phyloP scores from a whole-genome alignment of 345 rosid species.

The Clausena lansium region DNA sequence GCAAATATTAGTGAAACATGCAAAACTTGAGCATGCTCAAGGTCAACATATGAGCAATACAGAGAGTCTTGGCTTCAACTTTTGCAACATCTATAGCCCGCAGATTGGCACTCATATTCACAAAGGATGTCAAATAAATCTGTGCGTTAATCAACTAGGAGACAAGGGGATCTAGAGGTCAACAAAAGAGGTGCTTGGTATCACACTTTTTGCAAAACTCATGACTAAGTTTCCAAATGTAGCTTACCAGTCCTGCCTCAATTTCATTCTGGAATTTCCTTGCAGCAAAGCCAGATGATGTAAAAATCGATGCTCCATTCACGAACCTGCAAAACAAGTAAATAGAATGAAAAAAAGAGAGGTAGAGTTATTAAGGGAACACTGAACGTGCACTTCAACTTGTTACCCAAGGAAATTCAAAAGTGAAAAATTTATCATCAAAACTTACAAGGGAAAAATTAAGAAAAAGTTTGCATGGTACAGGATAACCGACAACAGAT shows the following conservation, averaged over 20 bases:
- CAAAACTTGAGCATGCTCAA: not conserved
- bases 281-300: slow-evolving; percentile 39
- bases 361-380: not conserved
- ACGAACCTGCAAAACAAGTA: slow-evolving; percentile 23
- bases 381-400: not conserved
- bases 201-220: not conserved
- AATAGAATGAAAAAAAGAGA: not conserved
- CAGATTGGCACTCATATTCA: not conserved
- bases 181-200: not conserved
- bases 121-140: not conserved
- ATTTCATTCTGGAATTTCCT: slow-evolving; percentile 47
- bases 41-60: not conserved
- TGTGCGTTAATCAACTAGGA: not conserved
- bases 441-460: not conserved
- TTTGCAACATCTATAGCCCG: not conserved
- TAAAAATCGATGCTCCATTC: slow-evolving; percentile 45
- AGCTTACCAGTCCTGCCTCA: slow-evolving; percentile 37
- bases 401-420: not conserved
- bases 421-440: not conserved
- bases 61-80: not conserved
- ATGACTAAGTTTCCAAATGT: not conserved
- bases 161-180: slow-evolving; percentile 1
- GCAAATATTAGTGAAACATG: not conserved
- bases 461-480: not conserved
- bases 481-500: not conserved